A percentile compares a stretch with the other conserved stretches of the same genome.
Conservation (phyloP, 345 rosid genomes). For the Camelina laxa region DNA sequence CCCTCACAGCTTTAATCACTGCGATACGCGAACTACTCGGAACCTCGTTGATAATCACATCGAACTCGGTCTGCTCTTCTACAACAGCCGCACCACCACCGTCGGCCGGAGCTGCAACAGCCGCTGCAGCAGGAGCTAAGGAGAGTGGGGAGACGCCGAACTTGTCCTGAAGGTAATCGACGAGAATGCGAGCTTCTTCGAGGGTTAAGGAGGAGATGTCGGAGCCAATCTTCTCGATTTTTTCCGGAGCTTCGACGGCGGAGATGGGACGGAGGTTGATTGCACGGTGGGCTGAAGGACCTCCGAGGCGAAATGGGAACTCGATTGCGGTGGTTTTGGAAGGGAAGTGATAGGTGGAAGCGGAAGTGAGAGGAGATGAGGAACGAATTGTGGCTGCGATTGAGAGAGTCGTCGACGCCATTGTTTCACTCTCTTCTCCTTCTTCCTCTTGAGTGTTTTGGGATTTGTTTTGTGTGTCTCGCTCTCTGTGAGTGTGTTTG, state of each 20-base stretch:
- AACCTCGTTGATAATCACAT: conserved; percentile 76
- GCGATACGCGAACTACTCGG: conserved; percentile 72
- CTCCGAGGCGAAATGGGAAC: conserved; percentile 47
- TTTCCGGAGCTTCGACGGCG: conserved; percentile 76
- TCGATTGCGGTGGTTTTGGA: conserved; percentile 45
- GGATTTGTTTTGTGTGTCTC: not conserved
- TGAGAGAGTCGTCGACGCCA: conserved; percentile 54
- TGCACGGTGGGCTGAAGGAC: conserved; percentile 45
- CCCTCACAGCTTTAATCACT: conserved; percentile 84
- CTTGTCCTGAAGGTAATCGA: conserved; percentile 83
- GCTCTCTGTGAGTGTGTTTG: not conserved
- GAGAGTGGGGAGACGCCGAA: conserved; percentile 84
- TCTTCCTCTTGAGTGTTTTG: not conserved
- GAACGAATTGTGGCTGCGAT: conserved; percentile 49
- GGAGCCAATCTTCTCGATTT: conserved; percentile 66
- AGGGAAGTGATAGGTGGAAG: conserved; percentile 33
- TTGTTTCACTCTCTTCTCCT: conserved; percentile 26
- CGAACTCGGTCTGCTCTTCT: conserved; percentile 87
- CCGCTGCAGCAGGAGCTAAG: conserved; percentile 63
- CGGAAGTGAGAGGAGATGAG: conserved; percentile 39
- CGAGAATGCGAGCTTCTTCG: conserved; percentile 73
- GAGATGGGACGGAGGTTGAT: conserved; percentile 57
- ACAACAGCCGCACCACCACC: conserved; percentile 46
- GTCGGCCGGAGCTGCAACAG: conserved; percentile 49
- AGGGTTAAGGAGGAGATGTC: conserved; percentile 72